Percentiles rank a stretch among this genome's conserved stretches.
phyloP scores from a whole-genome alignment of 495 filamentous ascomycete genomes.

The Elaphomyces granulatus region DNA sequence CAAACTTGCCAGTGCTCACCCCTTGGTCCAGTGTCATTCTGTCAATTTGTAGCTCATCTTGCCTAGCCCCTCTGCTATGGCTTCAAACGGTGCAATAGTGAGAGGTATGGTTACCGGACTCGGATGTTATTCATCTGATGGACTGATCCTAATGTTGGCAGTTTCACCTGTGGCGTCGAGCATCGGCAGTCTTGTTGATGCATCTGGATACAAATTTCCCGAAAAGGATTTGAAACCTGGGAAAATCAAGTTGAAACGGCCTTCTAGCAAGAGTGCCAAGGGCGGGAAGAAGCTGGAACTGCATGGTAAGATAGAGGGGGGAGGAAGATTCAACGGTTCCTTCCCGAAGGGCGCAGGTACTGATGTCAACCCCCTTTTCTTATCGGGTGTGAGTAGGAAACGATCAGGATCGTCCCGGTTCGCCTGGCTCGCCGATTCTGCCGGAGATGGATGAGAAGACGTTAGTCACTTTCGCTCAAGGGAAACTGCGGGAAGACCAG shows the following conservation, averaged over 20 bases:
- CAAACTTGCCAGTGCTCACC: no score
- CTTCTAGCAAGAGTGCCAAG: conserved; percentile 42
- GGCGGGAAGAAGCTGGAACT: conserved; percentile 29
- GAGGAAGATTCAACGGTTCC: no score
- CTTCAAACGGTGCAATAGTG: conserved; percentile 19
- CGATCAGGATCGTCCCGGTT: conserved; percentile 18
- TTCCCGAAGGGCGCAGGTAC: no score
- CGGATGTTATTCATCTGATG: neutral
- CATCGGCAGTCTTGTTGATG: conserved; percentile 33
- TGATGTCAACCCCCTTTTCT: neutral
- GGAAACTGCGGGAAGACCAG: conserved; percentile 54
- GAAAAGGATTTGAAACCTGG: conserved; percentile 50
- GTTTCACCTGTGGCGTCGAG: conserved; percentile 15
- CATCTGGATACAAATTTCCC: conserved; percentile 35
- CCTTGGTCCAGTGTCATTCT: no score
- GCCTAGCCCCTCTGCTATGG: no score
- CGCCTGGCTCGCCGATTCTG: conserved; percentile 40
- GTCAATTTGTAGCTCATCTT: no score
- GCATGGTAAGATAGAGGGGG: conserved; percentile 41
- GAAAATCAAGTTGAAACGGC: conserved; percentile 56
- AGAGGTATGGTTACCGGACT: neutral
- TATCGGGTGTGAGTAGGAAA: conserved; percentile 9
- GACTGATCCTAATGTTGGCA: neutral
- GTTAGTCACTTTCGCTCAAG: conserved; percentile 56
- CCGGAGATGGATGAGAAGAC: conserved; percentile 59